These are phyloP conservation scores for Acanthamoeba lenticulata DNA, from an alignment of 208 protist species.

Conservation along the genomic window DNA sequence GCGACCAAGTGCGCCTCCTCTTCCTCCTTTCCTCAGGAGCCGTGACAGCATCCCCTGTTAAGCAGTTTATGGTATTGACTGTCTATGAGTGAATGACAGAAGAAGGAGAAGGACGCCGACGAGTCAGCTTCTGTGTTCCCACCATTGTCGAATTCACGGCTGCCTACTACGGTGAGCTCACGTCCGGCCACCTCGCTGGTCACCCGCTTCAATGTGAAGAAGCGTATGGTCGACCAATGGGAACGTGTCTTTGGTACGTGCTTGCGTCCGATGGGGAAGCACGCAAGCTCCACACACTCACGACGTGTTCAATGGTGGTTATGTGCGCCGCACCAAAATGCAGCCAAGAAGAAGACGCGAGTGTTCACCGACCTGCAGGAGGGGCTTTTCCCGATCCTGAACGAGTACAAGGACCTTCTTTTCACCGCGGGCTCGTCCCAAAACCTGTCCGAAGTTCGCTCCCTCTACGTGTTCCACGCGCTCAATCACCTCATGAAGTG, in stretches of 20 bases:
- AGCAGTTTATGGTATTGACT: too few species aligned
- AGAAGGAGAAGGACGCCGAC: background rate
- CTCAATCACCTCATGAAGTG: conserved; percentile 66
- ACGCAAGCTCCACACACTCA: background rate
- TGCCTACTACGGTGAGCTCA: background rate
- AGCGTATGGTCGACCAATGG: conserved; percentile 43
- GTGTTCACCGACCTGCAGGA: conserved; percentile 48
- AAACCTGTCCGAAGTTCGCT: conserved; percentile 4
- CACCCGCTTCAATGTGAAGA: conserved; percentile 39
- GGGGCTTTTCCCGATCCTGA: conserved; percentile 46
- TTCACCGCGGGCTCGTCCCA: background rate
- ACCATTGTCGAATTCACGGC: background rate
- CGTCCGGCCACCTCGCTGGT: conserved; percentile 22
- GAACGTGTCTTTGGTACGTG: conserved; percentile 9
- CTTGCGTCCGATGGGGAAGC: background rate
- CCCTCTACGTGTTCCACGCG: conserved; percentile 49
- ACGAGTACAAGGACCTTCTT: conserved; percentile 61
- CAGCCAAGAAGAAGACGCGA: conserved; percentile 14
- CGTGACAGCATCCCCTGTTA: background rate
- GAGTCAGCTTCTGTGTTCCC: background rate
- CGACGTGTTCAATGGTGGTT: background rate
- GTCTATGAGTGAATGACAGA: too few species aligned
- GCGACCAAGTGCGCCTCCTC: background rate
- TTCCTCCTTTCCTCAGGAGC: background rate
- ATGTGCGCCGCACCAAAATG: background rate